Base-by-base conservation (phyloP, 1,284 basidiomycete species). In the Moesziomyces parantarcticus region DNA sequence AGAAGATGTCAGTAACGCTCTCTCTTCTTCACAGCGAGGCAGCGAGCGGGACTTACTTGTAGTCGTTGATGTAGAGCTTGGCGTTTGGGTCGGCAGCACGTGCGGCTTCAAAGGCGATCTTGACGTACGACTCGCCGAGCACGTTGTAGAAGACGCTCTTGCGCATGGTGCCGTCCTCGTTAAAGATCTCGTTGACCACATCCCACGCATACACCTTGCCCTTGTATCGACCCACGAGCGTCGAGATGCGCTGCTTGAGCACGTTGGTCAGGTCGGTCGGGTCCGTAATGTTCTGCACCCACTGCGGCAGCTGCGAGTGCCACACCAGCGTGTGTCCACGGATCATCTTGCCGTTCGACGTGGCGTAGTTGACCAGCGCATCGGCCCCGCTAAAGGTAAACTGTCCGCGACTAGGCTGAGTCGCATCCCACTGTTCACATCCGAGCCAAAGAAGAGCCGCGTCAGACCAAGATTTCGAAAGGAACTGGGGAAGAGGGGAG, bases 41-140 rank as follows among this genome's bases (percentile, higher is more conserved):
- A 9, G 58, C n/a, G n/a, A n/a, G n/a, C n/a, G 21, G 41, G 18
- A 34, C 26, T 20, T 41, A 51, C 40, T 64, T 64, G 50, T 65
- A 65, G 32, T 65, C 62, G 44, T 65, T 65, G 51, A 65, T 65
- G 51, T 65, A 65, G 3, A 65, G 62, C 40, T 65, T 58, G 13
- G 44, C 50, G 2, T 50, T 57, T 7, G 55, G 54, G 23, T 64
- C 61, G 14, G 45, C 61, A 5, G 36, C 39, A 9, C 55, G 36
- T 6, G 61, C 61, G 3, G 54, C 41, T 21, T 64, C 47, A 22
- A 64, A 64, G 10, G 61, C 62, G 32, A 65, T 53, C 25, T 23
- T 53, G 44, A 65, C 56, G 36, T 50, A 65, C 20, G 40, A n/a
- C 20, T 58, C 62, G n/a, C 62, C 62, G 16, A 65, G 48, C 6